phyloP scores from a whole-genome alignment of 805 yeast genomes.

The Cyberlindnera mississippiensis region DNA sequence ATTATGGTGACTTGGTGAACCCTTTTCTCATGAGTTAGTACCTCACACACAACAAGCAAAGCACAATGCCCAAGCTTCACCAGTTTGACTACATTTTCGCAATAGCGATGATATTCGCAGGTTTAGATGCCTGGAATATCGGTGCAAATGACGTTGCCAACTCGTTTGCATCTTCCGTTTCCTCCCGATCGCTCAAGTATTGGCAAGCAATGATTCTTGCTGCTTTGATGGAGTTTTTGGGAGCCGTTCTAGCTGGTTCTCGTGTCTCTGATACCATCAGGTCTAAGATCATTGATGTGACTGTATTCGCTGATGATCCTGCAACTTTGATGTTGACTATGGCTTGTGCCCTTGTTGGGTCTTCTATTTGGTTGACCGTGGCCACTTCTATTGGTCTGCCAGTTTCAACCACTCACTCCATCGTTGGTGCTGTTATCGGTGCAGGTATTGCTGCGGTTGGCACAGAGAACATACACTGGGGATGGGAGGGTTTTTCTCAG shows the following conservation, averaged over 20 bases:
- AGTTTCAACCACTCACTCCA: slow-evolving; percentile 79
- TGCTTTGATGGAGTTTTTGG: slow-evolving; percentile 66
- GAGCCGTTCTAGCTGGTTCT: slow-evolving; percentile 71
- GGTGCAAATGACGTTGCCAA: slow-evolving; percentile 84
- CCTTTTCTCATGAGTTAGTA: too few relatives aligned
- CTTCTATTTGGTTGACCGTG: slow-evolving; percentile 62
- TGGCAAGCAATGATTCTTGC: slow-evolving; percentile 77
- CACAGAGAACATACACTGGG: slow-evolving; percentile 59
- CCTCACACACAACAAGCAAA: neutral
- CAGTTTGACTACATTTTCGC: slow-evolving; percentile 70
- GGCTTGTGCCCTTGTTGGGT: slow-evolving; percentile 73
- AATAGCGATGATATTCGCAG: slow-evolving; percentile 63
- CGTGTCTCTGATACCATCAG: slow-evolving; percentile 73
- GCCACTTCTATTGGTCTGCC: slow-evolving; percentile 72
- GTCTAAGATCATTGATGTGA: slow-evolving; percentile 54
- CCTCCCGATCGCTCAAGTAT: slow-evolving; percentile 63
- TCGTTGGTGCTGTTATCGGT: slow-evolving; percentile 74
- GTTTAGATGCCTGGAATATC: slow-evolving; percentile 73
- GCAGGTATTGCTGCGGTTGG: slow-evolving; percentile 73
- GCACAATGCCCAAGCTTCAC: slow-evolving; percentile 11
- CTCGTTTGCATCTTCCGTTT: slow-evolving; percentile 73
- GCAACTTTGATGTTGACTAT: slow-evolving; percentile 71
- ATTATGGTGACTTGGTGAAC: too few relatives aligned
- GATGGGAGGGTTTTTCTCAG: slow-evolving; percentile 69
- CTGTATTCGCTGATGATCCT: slow-evolving; percentile 48